Evolutionary conservation across 192 early-diverging fungal species (phyloP).

Genomic region (Linnemannia hyalina): DNA sequence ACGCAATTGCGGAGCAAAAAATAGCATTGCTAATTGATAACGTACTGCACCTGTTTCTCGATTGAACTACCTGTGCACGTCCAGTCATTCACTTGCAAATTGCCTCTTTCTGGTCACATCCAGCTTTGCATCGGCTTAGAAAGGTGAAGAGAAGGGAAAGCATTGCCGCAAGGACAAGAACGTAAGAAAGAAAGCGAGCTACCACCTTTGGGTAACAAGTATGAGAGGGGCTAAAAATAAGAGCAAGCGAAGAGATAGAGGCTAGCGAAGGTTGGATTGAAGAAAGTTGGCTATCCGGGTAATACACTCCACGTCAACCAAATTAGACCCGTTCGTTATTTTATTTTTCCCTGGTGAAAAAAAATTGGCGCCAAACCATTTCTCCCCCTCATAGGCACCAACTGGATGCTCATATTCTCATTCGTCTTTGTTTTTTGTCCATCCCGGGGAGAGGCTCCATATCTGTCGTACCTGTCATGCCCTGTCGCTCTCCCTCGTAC

Average conservation of each 20-base stretch:
- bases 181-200: not conserved
- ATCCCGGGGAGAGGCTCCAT: not conserved
- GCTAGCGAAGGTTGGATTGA: not conserved
- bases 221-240: not conserved
- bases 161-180: not conserved
- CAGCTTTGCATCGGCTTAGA: too few species aligned
- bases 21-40: not conserved
- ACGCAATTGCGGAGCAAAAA: not conserved
- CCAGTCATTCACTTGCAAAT: not conserved
- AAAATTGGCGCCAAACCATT: not conserved
- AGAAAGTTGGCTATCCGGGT: constrained; percentile 3
- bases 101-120: not conserved
- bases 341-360: not conserved
- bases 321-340: not conserved
- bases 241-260: not conserved
- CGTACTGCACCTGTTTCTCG: not conserved
- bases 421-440: not conserved
- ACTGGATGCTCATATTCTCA: not conserved
- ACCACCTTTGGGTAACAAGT: not conserved
- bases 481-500: not conserved
- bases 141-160: not conserved
- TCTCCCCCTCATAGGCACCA: not conserved
- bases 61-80: not conserved
- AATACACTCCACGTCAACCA: not conserved
- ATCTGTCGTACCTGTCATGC: not conserved